Evolutionary conservation across 2,329 filamentous ascomycete species (phyloP), one percentile per base, ranked within the genome.

Genomic region (Xylaria arbuscula): DNA sequence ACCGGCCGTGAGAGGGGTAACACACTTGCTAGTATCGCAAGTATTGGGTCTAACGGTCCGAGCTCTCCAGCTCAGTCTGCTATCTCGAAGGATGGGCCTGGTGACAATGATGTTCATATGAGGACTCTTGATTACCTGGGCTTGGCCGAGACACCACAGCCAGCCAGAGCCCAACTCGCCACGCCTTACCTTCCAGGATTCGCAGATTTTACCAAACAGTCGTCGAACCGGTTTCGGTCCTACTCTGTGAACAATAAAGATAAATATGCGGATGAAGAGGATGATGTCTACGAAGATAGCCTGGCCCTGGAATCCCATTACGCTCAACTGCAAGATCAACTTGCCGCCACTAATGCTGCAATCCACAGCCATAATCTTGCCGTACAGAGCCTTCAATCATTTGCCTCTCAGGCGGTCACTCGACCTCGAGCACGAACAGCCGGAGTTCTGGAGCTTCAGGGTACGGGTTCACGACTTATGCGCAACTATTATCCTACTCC

Each of bases 211-310:
- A 91, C 90, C 72, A 92, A 89, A 78, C 92, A 92, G 74, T 87
- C 91, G 74, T 87, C 91, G 53, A 98, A 92, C 79, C 90, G 96
- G 61, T 97, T 98, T 85, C 90, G 96, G 55, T 99, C 96, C 1
- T 98, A 98, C 80, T 99, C 96, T 0, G 96, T 99, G 72, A 99
- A 99, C 80, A 97, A 97, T 64, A 98, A 97, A 81, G 95, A 98
- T 79, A 97, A 96, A 80, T 98, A 98, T 76, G 94, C 92, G 2
- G 93, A 97, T 75, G 91, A 93, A 55, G 94, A 97, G 61, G 91
- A 94, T 32, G 92, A 94, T 68, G 90, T 93, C 17, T 93, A 92
- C 68, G 90, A 87, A 67, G 90, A 87, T 45, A 85, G 82, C 66
- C 77, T 88, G 62, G 81, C 81, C 22, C 81, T 87, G 53, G 87